These are phyloP conservation scores for Apiospora arundinis DNA, from an alignment of 2,329 filamentous ascomycete species.

Conservation along the genomic window DNA sequence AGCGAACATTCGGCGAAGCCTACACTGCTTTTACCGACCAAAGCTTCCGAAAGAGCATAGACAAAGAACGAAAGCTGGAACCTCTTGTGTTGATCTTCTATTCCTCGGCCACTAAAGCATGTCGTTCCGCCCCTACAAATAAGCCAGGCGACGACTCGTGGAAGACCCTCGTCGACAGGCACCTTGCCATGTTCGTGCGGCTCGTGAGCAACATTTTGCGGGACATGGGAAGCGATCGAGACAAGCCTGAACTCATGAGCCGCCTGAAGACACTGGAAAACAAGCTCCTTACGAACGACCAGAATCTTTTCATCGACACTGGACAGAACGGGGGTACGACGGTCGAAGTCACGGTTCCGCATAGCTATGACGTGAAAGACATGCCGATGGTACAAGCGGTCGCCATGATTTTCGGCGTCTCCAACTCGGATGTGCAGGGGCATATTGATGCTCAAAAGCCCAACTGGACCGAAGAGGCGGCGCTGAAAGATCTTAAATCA, in stretches of 20 bases:
- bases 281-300: conserved; percentile 92
- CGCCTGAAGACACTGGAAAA: conserved; percentile 84
- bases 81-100: conserved; percentile 96
- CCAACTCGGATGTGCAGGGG: conserved; percentile 79
- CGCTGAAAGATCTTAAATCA: conserved; percentile 87
- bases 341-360: conserved; percentile 80
- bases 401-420: conserved; percentile 82
- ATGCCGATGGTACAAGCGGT: conserved; percentile 94
- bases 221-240: conserved; percentile 83
- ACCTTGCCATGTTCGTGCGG: conserved; percentile 92
- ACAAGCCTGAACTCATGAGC: conserved; percentile 82
- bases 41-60: conserved; percentile 86
- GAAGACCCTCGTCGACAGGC: conserved; percentile 91
- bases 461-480: conserved; percentile 90
- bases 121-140: conserved; percentile 71
- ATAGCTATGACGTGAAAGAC: conserved; percentile 93
- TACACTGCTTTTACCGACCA: conserved; percentile 92
- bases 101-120: conserved; percentile 89
- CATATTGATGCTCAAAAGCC: conserved; percentile 85
- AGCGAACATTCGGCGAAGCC: conserved; percentile 92
- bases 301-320: conserved; percentile 76
- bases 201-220: conserved; percentile 81
- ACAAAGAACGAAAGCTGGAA: conserved; percentile 92
- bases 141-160: conserved; percentile 81
- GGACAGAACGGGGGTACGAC: conserved; percentile 67